Evolutionary conservation across 768 basidiomycete genomes (phyloP).

Genomic region (Kondoa subrosea): DNA sequence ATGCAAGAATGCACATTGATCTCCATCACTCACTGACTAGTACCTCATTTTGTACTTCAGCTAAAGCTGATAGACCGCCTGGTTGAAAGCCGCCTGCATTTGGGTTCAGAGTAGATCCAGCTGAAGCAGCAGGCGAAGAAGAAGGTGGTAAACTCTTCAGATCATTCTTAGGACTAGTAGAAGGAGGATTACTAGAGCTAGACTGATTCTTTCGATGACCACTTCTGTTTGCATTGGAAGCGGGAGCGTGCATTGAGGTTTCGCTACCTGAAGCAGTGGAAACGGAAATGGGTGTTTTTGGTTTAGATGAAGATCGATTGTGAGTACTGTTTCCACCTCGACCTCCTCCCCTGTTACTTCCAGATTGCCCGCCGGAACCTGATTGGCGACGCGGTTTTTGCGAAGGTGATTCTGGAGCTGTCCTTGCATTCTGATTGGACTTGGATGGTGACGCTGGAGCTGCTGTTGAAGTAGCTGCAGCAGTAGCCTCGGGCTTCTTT

Average conservation of each 20-base stretch:
- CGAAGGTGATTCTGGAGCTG: background rate
- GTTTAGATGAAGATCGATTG: background rate
- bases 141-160: background rate
- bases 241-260: background rate
- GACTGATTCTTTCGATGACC: background rate
- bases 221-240: background rate
- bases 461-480: background rate
- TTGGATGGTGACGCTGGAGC: background rate
- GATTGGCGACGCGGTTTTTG: background rate
- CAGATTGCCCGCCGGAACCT: background rate
- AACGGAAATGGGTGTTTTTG: background rate
- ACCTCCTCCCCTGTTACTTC: background rate
- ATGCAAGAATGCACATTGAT: background rate
- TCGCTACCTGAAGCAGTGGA: background rate
- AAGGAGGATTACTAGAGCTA: background rate
- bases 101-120: slow-evolving; percentile 33
- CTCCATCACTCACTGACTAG: slow-evolving; percentile 20
- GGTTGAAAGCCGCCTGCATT: slow-evolving; percentile 40
- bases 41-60: slow-evolving; percentile 27
- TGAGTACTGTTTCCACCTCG: background rate
- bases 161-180: background rate
- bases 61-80: slow-evolving; percentile 42
- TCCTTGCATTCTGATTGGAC: too few relatives aligned
- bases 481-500: background rate
- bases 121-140: slow-evolving; percentile 43